These are phyloP conservation scores for Camellia granthamiana DNA, from an alignment of 148 eudicot genomes.

Conservation along the genomic window DNA sequence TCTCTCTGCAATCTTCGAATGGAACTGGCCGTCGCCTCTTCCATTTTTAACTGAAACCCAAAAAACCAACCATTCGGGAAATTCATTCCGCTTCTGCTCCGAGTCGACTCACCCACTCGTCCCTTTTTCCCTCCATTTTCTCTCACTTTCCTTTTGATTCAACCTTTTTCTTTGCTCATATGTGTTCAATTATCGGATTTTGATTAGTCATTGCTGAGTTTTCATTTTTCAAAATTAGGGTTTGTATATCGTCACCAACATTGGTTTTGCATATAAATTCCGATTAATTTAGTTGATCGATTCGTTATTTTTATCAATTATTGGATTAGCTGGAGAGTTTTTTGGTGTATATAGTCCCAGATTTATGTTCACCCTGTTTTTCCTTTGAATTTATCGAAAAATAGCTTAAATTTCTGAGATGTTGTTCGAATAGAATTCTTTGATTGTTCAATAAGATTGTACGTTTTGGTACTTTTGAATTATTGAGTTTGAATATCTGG, in stretches of 20 bases:
- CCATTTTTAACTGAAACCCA: neutral
- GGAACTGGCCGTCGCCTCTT: conserved; percentile 1
- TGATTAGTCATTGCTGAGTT: neutral
- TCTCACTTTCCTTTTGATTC: neutral
- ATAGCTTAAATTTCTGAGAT: neutral
- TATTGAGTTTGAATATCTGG: neutral
- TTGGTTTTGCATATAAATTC: neutral
- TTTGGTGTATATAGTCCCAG: neutral
- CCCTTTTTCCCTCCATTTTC: neutral
- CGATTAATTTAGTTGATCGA: neutral
- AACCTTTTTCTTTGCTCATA: neutral
- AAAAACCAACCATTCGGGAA: neutral
- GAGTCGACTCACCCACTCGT: conserved; percentile 11
- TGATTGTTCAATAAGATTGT: neutral
- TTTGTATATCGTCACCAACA: neutral
- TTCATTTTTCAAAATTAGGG: neutral
- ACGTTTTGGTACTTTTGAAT: too few relatives aligned
- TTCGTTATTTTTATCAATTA: neutral
- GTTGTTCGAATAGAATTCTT: neutral
- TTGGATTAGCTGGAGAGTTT: neutral
- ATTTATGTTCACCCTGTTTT: neutral
- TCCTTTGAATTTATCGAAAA: neutral
- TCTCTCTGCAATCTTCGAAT: neutral
- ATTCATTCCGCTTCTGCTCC: neutral
- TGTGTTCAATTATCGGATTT: neutral